These are phyloP conservation scores for Trichoderma reesei DNA, from an alignment of 495 filamentous ascomycete genomes.

Conservation along the genomic window DNA sequence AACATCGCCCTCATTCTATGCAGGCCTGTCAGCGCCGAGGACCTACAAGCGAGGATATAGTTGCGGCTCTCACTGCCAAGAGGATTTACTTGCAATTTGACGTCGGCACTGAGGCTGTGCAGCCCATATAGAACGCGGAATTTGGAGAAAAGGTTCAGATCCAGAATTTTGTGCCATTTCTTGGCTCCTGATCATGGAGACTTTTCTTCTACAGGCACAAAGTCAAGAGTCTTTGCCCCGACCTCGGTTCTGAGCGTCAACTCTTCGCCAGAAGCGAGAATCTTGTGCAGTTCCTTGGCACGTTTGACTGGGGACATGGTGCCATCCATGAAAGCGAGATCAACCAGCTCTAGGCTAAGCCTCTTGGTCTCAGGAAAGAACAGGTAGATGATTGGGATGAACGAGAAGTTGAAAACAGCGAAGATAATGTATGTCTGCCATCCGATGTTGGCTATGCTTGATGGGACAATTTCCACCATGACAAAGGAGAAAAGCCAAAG, in stretches of 20 bases:
- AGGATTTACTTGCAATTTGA: background rate
- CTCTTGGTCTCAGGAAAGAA: conserved; percentile 54
- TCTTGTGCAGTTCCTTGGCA: conserved; percentile 48
- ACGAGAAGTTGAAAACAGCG: conserved; percentile 56
- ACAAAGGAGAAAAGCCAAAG: conserved; percentile 80
- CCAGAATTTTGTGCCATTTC: too few relatives aligned
- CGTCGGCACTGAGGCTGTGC: background rate
- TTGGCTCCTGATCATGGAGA: background rate
- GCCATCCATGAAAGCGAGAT: conserved; percentile 73
- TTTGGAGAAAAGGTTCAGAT: background rate
- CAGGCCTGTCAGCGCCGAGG: background rate
- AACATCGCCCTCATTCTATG: background rate
- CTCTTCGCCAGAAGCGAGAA: conserved; percentile 1
- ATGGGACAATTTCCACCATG: conserved; percentile 71
- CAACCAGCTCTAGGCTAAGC: conserved; percentile 58
- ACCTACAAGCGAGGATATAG: background rate
- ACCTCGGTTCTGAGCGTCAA: background rate
- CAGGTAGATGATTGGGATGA: conserved; percentile 69
- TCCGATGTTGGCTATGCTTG: conserved; percentile 55
- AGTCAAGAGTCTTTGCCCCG: background rate
- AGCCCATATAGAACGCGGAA: background rate
- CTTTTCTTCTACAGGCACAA: background rate
- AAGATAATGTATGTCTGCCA: conserved; percentile 81
- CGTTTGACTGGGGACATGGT: conserved; percentile 67
- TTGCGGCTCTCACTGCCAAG: background rate